Conservation (phyloP, 345 rosid genomes). For the Populus alba region DNA sequence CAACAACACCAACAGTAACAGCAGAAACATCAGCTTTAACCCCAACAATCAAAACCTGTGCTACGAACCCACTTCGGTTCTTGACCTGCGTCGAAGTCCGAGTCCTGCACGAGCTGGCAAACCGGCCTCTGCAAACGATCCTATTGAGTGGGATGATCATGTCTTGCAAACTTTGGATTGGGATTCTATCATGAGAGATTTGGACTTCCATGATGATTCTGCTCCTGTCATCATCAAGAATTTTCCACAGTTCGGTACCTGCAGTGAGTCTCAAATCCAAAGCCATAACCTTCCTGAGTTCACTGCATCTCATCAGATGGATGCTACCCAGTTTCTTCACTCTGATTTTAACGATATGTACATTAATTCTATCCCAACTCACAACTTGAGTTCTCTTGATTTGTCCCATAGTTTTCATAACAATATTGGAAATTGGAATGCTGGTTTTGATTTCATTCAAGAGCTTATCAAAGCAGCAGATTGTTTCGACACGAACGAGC, state of each 20-base stretch:
- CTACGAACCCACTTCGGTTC: conserved; percentile 85
- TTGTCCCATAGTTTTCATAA: conserved; percentile 26
- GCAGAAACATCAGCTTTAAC: conserved; percentile 10
- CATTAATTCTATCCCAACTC: conserved; percentile 31
- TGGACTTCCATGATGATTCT: conserved; percentile 72
- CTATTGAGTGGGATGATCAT: conserved; percentile 56
- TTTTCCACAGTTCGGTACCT: conserved; percentile 12
- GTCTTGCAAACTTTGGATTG: conserved; percentile 69
- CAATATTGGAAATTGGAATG: neutral
- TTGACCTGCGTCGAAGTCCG: conserved; percentile 57
- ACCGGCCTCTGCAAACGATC: conserved; percentile 20
- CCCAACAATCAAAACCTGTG: conserved; percentile 9
- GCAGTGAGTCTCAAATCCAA: conserved; percentile 12
- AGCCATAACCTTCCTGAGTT: conserved; percentile 31
- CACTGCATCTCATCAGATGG: conserved; percentile 10
- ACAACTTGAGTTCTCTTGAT: conserved; percentile 19
- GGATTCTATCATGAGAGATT: conserved; percentile 83
- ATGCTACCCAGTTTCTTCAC: conserved; percentile 19
- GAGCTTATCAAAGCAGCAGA: conserved; percentile 80
- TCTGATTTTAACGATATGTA: conserved; percentile 53
- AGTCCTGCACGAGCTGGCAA: conserved; percentile 42
- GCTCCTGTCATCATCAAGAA: conserved; percentile 25
- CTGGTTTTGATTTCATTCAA: conserved; percentile 54
- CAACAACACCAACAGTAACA: conserved; percentile 25
- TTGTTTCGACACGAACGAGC: conserved; percentile 74